Conservation (phyloP, 768 basidiomycete species). For the Leccinum disarticulatum region DNA sequence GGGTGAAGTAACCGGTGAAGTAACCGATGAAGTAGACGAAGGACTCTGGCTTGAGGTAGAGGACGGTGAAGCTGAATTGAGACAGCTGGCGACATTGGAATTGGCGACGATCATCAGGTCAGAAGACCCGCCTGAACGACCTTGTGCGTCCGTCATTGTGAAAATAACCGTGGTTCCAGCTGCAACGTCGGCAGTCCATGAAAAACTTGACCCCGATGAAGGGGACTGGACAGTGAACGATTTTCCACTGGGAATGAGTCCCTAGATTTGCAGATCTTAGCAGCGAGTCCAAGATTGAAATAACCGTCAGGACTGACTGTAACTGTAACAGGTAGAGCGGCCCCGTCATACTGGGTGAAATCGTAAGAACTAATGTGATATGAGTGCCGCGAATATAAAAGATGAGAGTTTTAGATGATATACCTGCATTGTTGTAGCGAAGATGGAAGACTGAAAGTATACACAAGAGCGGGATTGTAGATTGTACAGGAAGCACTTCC, state of each 20-base stretch:
- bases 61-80: conserved; percentile 52
- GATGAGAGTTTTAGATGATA: conserved; percentile 11
- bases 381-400: conserved; percentile 5
- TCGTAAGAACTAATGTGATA: conserved; percentile 40
- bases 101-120: conserved; percentile 47
- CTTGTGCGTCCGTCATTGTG: conserved; percentile 49
- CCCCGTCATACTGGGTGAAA: conserved; percentile 45
- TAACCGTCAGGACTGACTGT: conserved; percentile 37
- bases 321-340: conserved; percentile 55
- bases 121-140: conserved; percentile 60
- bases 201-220: conserved; percentile 34
- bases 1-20: conserved; percentile 12
- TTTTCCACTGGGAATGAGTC: conserved; percentile 62
- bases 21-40: conserved; percentile 21
- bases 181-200: conserved; percentile 59
- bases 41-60: conserved; percentile 39
- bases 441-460: conserved; percentile 49
- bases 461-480: conserved; percentile 42
- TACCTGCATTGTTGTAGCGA: conserved; percentile 65
- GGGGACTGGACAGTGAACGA: conserved; percentile 46
- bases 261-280: conserved; percentile 35
- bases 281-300: not conserved
- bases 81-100: conserved; percentile 50
- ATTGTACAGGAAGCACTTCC: conserved; percentile 49
- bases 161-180: conserved; percentile 62